phyloP scores from a whole-genome alignment of 371 early-diverging fungal genomes.

The Aphelidium insulamus region DNA sequence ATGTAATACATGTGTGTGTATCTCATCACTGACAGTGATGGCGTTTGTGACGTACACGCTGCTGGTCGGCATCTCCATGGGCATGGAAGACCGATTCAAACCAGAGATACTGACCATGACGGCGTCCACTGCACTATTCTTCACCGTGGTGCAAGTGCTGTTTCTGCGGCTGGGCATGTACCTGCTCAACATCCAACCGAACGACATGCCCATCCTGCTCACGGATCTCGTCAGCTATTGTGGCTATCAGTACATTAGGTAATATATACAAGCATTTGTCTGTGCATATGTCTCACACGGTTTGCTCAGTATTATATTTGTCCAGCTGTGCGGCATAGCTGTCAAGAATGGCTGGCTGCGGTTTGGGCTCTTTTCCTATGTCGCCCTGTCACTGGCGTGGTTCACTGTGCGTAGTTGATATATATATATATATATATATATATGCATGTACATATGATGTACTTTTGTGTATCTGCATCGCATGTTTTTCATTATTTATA shows the following conservation, averaged over 20 bases:
- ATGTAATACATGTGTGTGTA: not conserved
- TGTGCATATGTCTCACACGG: too few species aligned
- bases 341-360: conserved; percentile 19
- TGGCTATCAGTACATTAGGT: conserved; percentile 92
- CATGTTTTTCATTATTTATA: not conserved
- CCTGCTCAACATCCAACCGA: conserved; percentile 53
- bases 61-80: conserved; percentile 53
- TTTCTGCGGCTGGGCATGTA: conserved; percentile 68
- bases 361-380: conserved; percentile 45
- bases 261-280: conserved; percentile 3
- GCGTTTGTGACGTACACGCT: conserved; percentile 84
- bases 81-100: conserved; percentile 49
- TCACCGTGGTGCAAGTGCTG: conserved; percentile 56
- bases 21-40: conserved; percentile 32
- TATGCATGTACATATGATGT: conserved; percentile 2
- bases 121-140: conserved; percentile 58
- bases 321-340: not conserved
- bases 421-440: not conserved
- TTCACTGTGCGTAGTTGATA: conserved; percentile 46
- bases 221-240: conserved; percentile 75
- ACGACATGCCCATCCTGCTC: conserved; percentile 62
- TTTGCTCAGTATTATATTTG: conserved; percentile 1
- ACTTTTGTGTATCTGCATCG: conserved; percentile 8
- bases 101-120: conserved; percentile 79
- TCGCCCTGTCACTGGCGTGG: conserved; percentile 56